Conservation (phyloP, 352 stramenopile genomes). For the Blastocystis sp. region DNA sequence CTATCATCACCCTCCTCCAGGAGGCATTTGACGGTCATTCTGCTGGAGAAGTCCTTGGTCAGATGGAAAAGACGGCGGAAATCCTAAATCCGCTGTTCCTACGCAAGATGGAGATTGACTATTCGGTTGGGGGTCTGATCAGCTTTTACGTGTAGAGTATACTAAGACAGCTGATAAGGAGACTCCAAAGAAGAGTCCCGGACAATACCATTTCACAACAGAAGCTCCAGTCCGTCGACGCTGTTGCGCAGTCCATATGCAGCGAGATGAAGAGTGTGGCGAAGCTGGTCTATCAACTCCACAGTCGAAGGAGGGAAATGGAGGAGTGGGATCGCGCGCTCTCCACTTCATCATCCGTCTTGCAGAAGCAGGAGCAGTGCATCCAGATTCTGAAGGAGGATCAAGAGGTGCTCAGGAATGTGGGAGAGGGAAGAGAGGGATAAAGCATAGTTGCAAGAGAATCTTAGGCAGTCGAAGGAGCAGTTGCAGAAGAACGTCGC, state of each 20-base stretch:
- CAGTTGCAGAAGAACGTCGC: slow-evolving; percentile 39
- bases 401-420: slow-evolving; percentile 22
- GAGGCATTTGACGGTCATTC: slow-evolving; percentile 9
- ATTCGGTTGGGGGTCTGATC: neutral
- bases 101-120: slow-evolving; percentile 44
- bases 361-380: slow-evolving; percentile 2
- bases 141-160: neutral
- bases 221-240: slow-evolving; percentile 6
- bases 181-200: too few species aligned
- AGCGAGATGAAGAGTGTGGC: slow-evolving; percentile 6
- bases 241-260: neutral
- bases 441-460: slow-evolving; percentile 54
- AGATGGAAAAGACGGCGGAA: slow-evolving; percentile 5
- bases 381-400: slow-evolving; percentile 42
- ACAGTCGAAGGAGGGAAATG: slow-evolving; percentile 1
- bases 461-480: neutral
- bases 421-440: neutral
- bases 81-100: slow-evolving; percentile 51
- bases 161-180: neutral
- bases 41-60: neutral
- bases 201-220: too few species aligned
- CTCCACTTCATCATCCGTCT: neutral
- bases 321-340: neutral
- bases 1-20: neutral
- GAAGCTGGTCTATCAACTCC: neutral